Base-by-base conservation (phyloP, 805 yeast genomes). In the Metschnikowia amazonensis region DNA sequence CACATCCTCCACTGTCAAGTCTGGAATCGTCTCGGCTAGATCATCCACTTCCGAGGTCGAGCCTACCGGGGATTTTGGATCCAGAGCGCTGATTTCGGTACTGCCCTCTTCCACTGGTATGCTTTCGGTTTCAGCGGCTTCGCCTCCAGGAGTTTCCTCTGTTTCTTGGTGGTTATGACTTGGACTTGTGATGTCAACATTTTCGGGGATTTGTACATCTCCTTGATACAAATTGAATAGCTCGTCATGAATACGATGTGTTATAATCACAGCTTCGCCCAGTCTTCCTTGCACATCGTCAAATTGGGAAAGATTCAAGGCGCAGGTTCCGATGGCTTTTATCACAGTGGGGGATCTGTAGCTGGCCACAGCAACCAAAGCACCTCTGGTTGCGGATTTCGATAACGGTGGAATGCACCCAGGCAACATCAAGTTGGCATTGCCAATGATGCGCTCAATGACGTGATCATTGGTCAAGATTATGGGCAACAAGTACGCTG, bases 341-440 rank as follows among this genome's bases (percentile, higher is more conserved):
- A 81, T 74, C 9, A 84, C 83, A 1, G 75, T 62, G 0, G 95
- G 95, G 18, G 72, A 60, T 13, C 75, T 72, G 24, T 73, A 68
- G 50, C 80, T 78, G 0, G 83, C 88, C 21, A 92, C 73, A 1
- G 86, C 96, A 16, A 89, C 96, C 3, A 87, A 59, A 0, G 73
- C 57, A 0, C 89, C 95, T 37, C 64, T 65, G 2, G 51, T 55
- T 4, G 77, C 69, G 4, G 74, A 53, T 0, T 52, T 36, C 39
- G 83, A 86, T 55, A 85, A 82, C 1, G 83, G 83, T 0, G 80
- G 78, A 4, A 75, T 58, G 4, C 81, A 75, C 0, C 95, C 95
- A 2, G 89, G 86, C 28, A 84, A 69, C 89, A 86, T 85, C 50
- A 86, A 64, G 55, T 86, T 77, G 0, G 98, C 97, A 10, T 97